Conservation (phyloP, 1,284 basidiomycete species). For the Heterobasidion parviporum region DNA sequence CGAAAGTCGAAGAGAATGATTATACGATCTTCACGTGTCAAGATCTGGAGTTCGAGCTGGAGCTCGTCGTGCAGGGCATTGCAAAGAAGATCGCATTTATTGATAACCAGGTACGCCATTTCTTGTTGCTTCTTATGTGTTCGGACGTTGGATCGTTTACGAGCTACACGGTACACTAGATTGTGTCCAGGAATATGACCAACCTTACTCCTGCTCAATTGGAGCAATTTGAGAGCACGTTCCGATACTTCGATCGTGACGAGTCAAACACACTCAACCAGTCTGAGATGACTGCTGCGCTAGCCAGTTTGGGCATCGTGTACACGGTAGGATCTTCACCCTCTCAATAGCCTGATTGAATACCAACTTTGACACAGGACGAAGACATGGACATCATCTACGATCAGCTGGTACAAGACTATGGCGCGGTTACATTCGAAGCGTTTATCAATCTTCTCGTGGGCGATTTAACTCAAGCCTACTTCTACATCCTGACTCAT, state of each 20-base stretch:
- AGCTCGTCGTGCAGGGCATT: constrained; percentile 74
- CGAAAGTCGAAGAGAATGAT: constrained; percentile 96
- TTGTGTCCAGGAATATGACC: constrained; percentile 86
- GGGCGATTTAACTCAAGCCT: constrained; percentile 12
- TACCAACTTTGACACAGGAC: constrained; percentile 38
- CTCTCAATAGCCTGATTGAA: not conserved
- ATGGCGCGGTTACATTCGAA: constrained; percentile 88
- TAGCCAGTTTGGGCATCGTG: constrained; percentile 91
- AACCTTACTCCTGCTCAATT: constrained; percentile 93
- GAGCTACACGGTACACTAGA: constrained; percentile 22
- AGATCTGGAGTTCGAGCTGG: constrained; percentile 88
- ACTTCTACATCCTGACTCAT: not conserved
- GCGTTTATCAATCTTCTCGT: constrained; percentile 94
- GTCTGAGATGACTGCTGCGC: constrained; percentile 85
- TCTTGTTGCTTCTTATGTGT: not conserved
- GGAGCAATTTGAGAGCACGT: constrained; percentile 96
- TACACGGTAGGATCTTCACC: constrained; percentile 53
- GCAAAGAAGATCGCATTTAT: constrained; percentile 91
- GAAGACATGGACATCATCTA: constrained; percentile 86
- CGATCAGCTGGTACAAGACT: constrained; percentile 74
- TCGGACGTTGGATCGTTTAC: not conserved
- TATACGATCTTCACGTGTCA: constrained; percentile 89
- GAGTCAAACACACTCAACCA: constrained; percentile 82
- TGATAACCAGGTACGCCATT: constrained; percentile 76
- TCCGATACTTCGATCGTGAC: constrained; percentile 95